Conservation (phyloP, 768 basidiomycete genomes). For the Collybia mongolica region DNA sequence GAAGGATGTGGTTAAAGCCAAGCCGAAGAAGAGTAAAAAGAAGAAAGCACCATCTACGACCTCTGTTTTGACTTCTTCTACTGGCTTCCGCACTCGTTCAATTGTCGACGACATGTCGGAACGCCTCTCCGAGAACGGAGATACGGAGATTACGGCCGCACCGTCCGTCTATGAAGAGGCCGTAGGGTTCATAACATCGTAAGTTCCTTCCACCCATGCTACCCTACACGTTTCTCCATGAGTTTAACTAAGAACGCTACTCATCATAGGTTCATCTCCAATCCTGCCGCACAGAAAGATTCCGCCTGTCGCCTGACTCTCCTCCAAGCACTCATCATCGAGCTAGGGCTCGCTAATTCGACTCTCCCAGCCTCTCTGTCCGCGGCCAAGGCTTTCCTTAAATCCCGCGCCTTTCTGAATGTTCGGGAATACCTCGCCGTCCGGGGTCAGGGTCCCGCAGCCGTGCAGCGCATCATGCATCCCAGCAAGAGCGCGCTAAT, state of each 20-base stretch:
- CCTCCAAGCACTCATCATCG: slow-evolving; percentile 73
- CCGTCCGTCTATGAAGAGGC: slow-evolving; percentile 56
- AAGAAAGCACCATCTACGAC: slow-evolving; percentile 7
- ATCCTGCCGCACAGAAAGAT: slow-evolving; percentile 41
- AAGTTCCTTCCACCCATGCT: slow-evolving; percentile 26
- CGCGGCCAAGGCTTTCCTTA: slow-evolving; percentile 69
- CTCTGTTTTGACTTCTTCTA: not conserved
- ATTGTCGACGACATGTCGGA: slow-evolving; percentile 55
- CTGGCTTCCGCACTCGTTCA: slow-evolving; percentile 34
- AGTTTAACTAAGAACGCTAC: not conserved
- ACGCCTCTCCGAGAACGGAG: slow-evolving; percentile 34
- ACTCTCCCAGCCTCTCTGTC: slow-evolving; percentile 57
- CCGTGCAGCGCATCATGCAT: slow-evolving; percentile 60
- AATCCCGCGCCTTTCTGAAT: slow-evolving; percentile 66
- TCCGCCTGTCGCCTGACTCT: slow-evolving; percentile 53
- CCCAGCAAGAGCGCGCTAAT: slow-evolving; percentile 61
- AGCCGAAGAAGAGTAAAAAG: slow-evolving; percentile 14
- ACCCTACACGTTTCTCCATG: not conserved
- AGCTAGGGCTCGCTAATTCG: slow-evolving; percentile 61
- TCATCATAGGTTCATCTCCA: slow-evolving; percentile 46
- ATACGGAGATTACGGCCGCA: slow-evolving; percentile 22
- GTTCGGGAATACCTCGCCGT: slow-evolving; percentile 71
- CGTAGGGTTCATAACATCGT: slow-evolving; percentile 60
- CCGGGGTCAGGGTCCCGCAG: slow-evolving; percentile 61
- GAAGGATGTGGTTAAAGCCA: slow-evolving; percentile 8